phyloP scores from a whole-genome alignment of 75 land plant species.

The Ceratopteris richardii region DNA sequence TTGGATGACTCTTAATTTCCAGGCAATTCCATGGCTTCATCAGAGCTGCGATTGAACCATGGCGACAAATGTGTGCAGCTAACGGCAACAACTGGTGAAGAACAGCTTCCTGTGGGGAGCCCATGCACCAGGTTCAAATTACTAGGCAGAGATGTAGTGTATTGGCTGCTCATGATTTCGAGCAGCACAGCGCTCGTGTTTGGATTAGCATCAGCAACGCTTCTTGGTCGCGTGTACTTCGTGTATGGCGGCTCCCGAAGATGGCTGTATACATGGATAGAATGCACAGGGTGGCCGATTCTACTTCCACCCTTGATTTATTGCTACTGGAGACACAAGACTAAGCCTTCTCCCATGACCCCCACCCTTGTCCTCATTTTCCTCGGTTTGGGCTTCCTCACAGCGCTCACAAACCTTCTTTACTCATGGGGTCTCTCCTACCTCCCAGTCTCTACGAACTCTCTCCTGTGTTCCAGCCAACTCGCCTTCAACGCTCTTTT shows the following conservation, averaged over 20 bases:
- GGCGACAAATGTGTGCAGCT: no score
- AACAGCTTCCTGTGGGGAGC: no score
- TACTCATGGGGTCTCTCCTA: constrained; percentile 44
- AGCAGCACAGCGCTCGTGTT: constrained; percentile 32
- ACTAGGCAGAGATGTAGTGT: no score
- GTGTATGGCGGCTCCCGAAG: constrained; percentile 39
- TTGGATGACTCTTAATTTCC: no score
- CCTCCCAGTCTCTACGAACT: constrained; percentile 48
- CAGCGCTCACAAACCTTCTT: constrained; percentile 46
- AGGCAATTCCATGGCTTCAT: no score
- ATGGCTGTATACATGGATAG: constrained; percentile 51
- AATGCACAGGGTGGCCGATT: constrained; percentile 50
- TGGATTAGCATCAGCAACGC: constrained; percentile 36
- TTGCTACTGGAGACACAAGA: no score
- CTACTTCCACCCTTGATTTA: no score
- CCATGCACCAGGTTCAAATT: no score
- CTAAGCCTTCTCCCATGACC: no score
- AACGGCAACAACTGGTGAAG: no score
- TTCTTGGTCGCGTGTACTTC: constrained; percentile 60
- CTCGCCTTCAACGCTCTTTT: constrained; percentile 21
- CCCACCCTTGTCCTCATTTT: not conserved
- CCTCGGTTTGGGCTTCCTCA: constrained; percentile 24
- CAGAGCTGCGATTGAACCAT: no score
- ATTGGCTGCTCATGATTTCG: constrained; percentile 25
- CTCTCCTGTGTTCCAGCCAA: not conserved